These are phyloP conservation scores for Cercospora citrullina DNA, from an alignment of 2,329 filamentous ascomycete species.

Conservation along the genomic window DNA sequence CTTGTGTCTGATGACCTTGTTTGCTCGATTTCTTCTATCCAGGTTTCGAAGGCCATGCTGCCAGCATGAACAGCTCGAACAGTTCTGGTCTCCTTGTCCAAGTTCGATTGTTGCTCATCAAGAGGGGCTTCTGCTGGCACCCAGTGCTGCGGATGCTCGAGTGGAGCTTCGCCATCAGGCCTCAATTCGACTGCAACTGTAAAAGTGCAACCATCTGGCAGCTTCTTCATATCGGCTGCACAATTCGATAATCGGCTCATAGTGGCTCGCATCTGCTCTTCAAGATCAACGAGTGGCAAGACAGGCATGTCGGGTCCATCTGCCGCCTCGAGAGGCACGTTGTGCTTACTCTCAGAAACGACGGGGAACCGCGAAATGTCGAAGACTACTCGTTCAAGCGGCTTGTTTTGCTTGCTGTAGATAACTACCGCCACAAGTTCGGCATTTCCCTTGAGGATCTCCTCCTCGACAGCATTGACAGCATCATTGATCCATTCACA, in stretches of 20 bases:
- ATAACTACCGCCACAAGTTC: constrained; percentile 59
- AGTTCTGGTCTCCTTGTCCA: constrained; percentile 55
- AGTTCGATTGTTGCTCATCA: constrained; percentile 25
- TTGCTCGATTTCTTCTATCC: constrained; percentile 61
- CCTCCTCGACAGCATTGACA: constrained; percentile 67
- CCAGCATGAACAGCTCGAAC: constrained; percentile 64
- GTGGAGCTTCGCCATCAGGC: constrained; percentile 54
- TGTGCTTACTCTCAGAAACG: constrained; percentile 49
- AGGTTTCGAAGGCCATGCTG: constrained; percentile 66
- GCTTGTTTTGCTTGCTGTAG: constrained; percentile 52
- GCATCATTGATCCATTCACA: constrained; percentile 85
- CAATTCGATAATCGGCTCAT: constrained; percentile 63
- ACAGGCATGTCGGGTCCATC: constrained; percentile 31
- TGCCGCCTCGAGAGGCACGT: constrained; percentile 53
- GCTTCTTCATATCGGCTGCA: constrained; percentile 55
- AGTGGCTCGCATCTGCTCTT: constrained; percentile 70
- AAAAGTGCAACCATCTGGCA: constrained; percentile 70
- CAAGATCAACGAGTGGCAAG: constrained; percentile 55
- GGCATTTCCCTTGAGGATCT: constrained; percentile 64
- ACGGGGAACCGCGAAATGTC: constrained; percentile 59
- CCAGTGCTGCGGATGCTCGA: constrained; percentile 58
- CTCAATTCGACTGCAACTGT: constrained; percentile 74
- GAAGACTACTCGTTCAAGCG: constrained; percentile 62
- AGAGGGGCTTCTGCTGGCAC: constrained; percentile 51
- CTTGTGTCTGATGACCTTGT: constrained; percentile 6